Base-by-base conservation (phyloP, 225 moss, liverwort and hornwort genomes). In the Climacium dendroides region DNA sequence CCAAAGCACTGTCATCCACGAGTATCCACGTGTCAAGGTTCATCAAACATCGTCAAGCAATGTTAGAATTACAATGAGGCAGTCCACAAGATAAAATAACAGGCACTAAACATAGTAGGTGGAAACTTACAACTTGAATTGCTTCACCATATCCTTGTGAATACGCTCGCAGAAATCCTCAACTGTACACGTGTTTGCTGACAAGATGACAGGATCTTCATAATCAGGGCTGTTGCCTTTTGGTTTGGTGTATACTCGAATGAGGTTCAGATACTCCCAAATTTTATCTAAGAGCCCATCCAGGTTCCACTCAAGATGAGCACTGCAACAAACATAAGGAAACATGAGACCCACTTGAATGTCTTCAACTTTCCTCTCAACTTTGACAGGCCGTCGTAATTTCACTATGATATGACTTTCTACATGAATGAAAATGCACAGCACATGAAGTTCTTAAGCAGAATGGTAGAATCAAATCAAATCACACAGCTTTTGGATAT, bases 241-340 rank as follows among this genome's bases (percentile, higher is more conserved):
- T 19, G 96, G 96, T 89, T 98, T 98, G 30, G 96, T 98, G 82
- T 96, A 98, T 9, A 98, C 96, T 62, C 96, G 93, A 88, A 98
- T 95, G 82, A 96, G 93, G 88, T 98, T 96, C 79, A 98, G 93
- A 73, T 97, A 97, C 88, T 96, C 96, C 97, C 96, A 98, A 28
- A 98, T 96, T 89, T 91, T 96, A 66, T 98, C 97, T 91, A 98
- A 88, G 70, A 96, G 90, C 35, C 97, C 96, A 85, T 98, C 97
- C 85, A 98, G 88, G 88, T 98, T 98, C 97, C 97, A 98, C 87
- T 98, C 97, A 89, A 98, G 94, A 90, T 96, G 96, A n/a, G 96
- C 96, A 87, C 97, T 92, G 87, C 87, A 85, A 77, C 66, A 62
- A 89, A 63, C 82, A 85, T 28, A 81, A 72, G 74, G 29, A 85